Percentiles rank a stretch among this genome's conserved stretches.
These are phyloP conservation scores for Claviceps humidiphila DNA, from an alignment of 2,329 filamentous ascomycete genomes.

Conservation along the genomic window DNA sequence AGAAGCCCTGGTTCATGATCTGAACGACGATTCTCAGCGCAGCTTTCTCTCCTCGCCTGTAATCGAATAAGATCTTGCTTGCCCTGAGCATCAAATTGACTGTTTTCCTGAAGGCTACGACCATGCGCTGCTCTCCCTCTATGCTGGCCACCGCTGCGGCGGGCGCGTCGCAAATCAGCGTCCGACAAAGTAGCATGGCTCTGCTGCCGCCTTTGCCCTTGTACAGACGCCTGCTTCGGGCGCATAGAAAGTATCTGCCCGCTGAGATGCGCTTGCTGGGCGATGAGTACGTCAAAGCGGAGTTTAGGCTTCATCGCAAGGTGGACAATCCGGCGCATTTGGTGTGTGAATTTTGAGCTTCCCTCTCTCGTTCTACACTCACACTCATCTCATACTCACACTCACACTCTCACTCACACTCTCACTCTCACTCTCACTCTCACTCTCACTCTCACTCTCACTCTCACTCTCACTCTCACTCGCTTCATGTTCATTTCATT, in stretches of 20 bases:
- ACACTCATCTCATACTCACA: no score
- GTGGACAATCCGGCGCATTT: slow-evolving; percentile 88
- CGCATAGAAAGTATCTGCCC: slow-evolving; percentile 69
- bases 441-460: no score
- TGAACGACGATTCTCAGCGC: no score
- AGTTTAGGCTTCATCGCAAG: slow-evolving; percentile 72
- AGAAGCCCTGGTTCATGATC: no score
- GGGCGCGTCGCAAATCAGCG: slow-evolving; percentile 12
- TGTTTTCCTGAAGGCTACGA: neutral
- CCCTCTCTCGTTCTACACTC: no score
- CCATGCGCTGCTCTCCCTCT: slow-evolving; percentile 11
- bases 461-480: neutral
- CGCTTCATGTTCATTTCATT: neutral
- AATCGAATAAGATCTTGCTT: neutral
- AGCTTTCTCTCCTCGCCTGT: no score
- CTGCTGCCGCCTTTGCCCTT: slow-evolving; percentile 79
- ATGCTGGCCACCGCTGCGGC: slow-evolving; percentile 18
- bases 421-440: no score
- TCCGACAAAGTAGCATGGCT: slow-evolving; percentile 38
- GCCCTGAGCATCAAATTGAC: neutral
- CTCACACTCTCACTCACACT: no score
- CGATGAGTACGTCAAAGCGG: slow-evolving; percentile 84
- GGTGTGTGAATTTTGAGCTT: slow-evolving; percentile 31
- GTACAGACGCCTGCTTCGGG: slow-evolving; percentile 75
- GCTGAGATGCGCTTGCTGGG: slow-evolving; percentile 67